phyloP scores from a whole-genome alignment of 2,329 filamentous ascomycete species.

The Madurella fahalii region DNA sequence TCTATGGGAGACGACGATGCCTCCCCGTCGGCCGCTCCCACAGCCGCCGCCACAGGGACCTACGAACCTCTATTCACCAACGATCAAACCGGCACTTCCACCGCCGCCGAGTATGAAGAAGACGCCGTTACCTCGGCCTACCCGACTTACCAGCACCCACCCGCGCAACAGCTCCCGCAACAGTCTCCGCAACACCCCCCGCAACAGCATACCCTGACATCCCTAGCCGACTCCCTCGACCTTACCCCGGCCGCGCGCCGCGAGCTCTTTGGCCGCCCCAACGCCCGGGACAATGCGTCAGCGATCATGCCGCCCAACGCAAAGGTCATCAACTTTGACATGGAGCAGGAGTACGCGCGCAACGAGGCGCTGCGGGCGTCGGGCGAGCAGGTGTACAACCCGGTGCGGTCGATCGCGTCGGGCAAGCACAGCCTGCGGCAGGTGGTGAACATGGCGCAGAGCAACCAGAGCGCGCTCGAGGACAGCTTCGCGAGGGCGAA shows the following conservation, averaged over 20 bases:
- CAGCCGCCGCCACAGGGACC: conserved; percentile 23
- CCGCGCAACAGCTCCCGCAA: conserved; percentile 36
- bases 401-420: conserved; percentile 75
- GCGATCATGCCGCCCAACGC: conserved; percentile 40
- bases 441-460: conserved; percentile 76
- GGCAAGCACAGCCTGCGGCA: conserved; percentile 89
- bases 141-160: conserved; percentile 21
- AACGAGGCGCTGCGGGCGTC: conserved; percentile 73
- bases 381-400: conserved; percentile 73
- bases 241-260: conserved; percentile 72
- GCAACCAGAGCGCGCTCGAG: conserved; percentile 81
- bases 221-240: conserved; percentile 72
- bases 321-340: conserved; percentile 83
- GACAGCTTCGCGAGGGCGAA: conserved; percentile 84
- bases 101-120: conserved; percentile 29
- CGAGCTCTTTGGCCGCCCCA: conserved; percentile 74
- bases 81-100: conserved; percentile 14
- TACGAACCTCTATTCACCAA: conserved; percentile 54
- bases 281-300: background rate
- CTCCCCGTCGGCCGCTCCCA: conserved; percentile 24
- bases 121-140: conserved; percentile 27
- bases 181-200: conserved; percentile 42
- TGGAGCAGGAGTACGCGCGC: conserved; percentile 77
- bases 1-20: conserved; percentile 50
- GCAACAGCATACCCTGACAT: conserved; percentile 54